Percentiles rank a stretch among this genome's conserved stretches.
phyloP scores from a whole-genome alignment of 768 basidiomycete genomes.

The Panellus pusillus region DNA sequence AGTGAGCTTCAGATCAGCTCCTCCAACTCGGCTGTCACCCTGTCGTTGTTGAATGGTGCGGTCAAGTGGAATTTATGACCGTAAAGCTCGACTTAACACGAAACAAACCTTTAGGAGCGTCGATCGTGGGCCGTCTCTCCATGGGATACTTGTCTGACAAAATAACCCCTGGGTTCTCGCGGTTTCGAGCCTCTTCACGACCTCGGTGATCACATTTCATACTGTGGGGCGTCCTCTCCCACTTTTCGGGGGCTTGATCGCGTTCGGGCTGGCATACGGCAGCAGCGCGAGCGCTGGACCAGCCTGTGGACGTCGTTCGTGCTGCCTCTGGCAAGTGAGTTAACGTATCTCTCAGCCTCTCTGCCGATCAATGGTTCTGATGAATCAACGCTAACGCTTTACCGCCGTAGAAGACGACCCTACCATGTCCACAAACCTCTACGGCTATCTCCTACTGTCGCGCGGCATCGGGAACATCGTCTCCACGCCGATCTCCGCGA shows the following conservation, averaged over 20 bases:
- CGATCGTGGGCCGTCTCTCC: conserved; percentile 25
- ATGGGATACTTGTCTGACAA: conserved; percentile 31
- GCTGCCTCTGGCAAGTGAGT: background rate
- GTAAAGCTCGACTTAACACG: background rate
- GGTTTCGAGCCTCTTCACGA: conserved; percentile 16
- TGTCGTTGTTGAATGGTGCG: conserved; percentile 29
- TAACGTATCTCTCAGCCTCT: conserved; percentile 6
- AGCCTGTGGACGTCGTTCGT: conserved; percentile 23
- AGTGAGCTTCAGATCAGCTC: conserved; percentile 22
- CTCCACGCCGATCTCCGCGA: conserved; percentile 26
- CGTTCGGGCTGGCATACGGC: conserved; percentile 28
- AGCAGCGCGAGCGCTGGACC: conserved; percentile 27
- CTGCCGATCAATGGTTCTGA: background rate
- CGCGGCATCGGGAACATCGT: conserved; percentile 29
- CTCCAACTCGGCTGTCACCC: conserved; percentile 23
- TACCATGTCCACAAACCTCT: conserved; percentile 21
- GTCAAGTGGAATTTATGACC: background rate
- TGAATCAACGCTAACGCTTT: background rate
- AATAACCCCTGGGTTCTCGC: conserved; percentile 25
- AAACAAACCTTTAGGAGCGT: conserved; percentile 3
- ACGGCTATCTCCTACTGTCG: conserved; percentile 25
- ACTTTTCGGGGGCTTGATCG: conserved; percentile 25
- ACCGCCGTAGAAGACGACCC: conserved; percentile 27
- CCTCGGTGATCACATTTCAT: conserved; percentile 29
- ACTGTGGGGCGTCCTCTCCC: conserved; percentile 30